phyloP scores from a whole-genome alignment of 805 yeast species.

The Metschnikowia drakensbergensis region DNA sequence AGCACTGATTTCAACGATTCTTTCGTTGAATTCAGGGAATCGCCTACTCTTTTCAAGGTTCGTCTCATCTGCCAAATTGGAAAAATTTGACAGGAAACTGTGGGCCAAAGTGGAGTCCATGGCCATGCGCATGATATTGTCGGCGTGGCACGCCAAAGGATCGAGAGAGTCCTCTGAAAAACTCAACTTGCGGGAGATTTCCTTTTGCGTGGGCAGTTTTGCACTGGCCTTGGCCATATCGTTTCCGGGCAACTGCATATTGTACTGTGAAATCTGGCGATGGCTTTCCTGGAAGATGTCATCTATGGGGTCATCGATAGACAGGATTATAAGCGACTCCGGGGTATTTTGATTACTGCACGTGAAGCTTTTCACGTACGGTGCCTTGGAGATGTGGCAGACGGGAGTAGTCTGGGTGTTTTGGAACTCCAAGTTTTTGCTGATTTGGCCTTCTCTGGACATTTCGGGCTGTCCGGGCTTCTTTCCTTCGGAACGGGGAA shows the following conservation, averaged over 20 bases:
- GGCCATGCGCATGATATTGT: slow-evolving; percentile 44
- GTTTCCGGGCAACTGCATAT: slow-evolving; percentile 18
- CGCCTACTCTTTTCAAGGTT: slow-evolving; percentile 16
- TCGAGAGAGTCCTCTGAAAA: slow-evolving; percentile 23
- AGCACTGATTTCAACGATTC: slow-evolving; percentile 33
- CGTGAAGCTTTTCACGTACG: slow-evolving; percentile 13
- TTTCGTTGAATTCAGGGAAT: slow-evolving; percentile 5
- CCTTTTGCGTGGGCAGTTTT: background rate
- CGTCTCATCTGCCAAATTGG: slow-evolving; percentile 31
- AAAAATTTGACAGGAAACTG: slow-evolving; percentile 36
- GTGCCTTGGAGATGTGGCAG: slow-evolving; percentile 9
- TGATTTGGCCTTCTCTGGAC: slow-evolving; percentile 7
- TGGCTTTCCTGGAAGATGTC: slow-evolving; percentile 20
- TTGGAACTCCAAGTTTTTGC: slow-evolving; percentile 6
- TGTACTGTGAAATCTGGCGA: slow-evolving; percentile 12
- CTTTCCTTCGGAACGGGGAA: slow-evolving; percentile 1
- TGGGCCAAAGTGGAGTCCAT: slow-evolving; percentile 46
- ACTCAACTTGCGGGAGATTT: background rate
- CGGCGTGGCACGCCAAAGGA: slow-evolving; percentile 45
- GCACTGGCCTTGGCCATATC: background rate
- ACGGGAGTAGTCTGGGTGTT: slow-evolving; percentile 1
- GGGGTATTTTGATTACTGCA: slow-evolving; percentile 5
- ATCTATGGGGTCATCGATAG: slow-evolving; percentile 21
- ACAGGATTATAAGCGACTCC: slow-evolving; percentile 5
- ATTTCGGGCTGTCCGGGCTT: background rate